Evolutionary conservation across 2,329 filamentous ascomycete species (phyloP), one percentile per base, ranked within the genome.

Genomic region (Colletotrichum chrysophilum): DNA sequence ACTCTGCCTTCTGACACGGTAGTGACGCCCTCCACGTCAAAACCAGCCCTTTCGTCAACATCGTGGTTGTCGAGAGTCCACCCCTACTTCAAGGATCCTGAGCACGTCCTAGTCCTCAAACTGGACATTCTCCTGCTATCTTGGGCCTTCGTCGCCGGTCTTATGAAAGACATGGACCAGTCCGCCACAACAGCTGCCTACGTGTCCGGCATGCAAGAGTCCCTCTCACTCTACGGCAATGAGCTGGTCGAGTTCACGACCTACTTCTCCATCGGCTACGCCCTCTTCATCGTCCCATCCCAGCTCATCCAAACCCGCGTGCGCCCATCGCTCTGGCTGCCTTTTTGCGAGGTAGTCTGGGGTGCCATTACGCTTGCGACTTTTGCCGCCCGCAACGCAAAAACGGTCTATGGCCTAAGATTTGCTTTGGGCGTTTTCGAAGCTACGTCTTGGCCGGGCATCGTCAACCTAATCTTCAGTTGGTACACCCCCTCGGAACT

Each of bases 401-500:
- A 62, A 83, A 87, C 56, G 76, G 67, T 88, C 21, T 87, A 86
- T 70, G 83, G 80, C 6, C 78, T 87, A 24, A 83, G 86, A 7
- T 87, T 88, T 79, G 82, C 87, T 64, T 81, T 87, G 60, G 86
- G 86, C 3, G 79, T 88, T 4, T 84, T 83, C 32, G 85, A 86
- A 77, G 82, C 82, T 7, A 80, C 81, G 3, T 85, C 84, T 74
- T 86, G 85, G 66, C 84, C 85, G 0, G 85, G 84, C 5, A 84
- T 85, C 70, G 83, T 85, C 70, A 87, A 85, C 71, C 79, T 87
- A n/a, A 84, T 88, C 30, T 85, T 86, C 4, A 85, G 83, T 2
- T 88, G 86, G 87, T 88, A 88, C 74, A 80, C 81, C 16, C 79
- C 84, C 76, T 71, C 76, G 2, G 86, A 88, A 73, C 85, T 88